Conservation (phyloP, 2,329 filamentous ascomycete genomes). For the Xylaria polymorpha region DNA sequence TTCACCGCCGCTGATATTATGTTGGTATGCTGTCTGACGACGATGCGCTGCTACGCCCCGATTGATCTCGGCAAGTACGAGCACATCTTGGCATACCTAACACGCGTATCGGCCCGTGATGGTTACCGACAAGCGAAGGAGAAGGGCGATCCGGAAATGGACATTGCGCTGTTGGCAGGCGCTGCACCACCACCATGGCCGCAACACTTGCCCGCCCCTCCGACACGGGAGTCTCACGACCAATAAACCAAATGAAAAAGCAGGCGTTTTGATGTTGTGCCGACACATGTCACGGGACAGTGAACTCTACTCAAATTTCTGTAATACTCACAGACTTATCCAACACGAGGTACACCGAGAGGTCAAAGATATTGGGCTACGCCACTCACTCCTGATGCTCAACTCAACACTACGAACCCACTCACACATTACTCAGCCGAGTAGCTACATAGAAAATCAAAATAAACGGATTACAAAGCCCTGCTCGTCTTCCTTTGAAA, state of each 20-base stretch:
- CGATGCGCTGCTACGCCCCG: conserved; percentile 65
- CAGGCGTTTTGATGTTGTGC: not conserved
- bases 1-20: conserved; percentile 76
- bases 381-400: conserved; percentile 3
- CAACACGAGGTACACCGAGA: not conserved
- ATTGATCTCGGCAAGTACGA: conserved; percentile 56
- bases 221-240: not conserved
- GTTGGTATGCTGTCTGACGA: conserved; percentile 70
- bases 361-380: not conserved
- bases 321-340: not conserved
- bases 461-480: not conserved
- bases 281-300: not conserved
- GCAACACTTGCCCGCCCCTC: not conserved
- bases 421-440: not conserved
- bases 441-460: not conserved
- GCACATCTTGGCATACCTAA: conserved; percentile 59
- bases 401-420: not conserved
- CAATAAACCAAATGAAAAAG: not conserved
- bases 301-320: not conserved
- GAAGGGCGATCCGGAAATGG: conserved; percentile 62
- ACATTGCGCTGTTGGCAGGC: conserved; percentile 44
- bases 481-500: not conserved
- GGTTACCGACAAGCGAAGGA: conserved; percentile 61
- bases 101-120: conserved; percentile 57
- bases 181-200: conserved; percentile 13